Conservation (phyloP, 2,329 filamentous ascomycete species). For the Fusarium staphyleae region DNA sequence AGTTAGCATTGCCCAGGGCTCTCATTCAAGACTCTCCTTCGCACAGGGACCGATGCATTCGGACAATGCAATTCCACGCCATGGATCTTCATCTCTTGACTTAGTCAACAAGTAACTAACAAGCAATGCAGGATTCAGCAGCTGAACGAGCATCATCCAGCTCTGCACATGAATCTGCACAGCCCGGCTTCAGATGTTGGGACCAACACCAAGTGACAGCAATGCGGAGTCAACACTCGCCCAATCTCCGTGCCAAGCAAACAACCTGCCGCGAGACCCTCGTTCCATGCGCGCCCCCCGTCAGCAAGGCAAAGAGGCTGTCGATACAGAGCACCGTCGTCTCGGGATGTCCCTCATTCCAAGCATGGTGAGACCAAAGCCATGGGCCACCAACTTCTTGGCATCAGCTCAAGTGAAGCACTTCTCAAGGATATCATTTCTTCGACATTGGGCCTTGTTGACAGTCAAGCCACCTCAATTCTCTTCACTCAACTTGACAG, state of each 20-base stretch:
- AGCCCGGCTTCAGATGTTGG: slow-evolving; percentile 1
- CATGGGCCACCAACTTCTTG: slow-evolving; percentile 5
- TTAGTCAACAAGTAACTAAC: background rate
- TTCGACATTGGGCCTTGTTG: background rate
- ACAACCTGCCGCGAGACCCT: background rate
- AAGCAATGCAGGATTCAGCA: background rate
- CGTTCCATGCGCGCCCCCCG: background rate
- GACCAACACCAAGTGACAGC: slow-evolving; percentile 12
- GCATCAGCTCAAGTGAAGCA: background rate
- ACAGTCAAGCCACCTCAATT: background rate
- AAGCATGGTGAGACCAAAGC: background rate
- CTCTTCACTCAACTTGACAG: background rate
- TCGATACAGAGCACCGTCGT: background rate
- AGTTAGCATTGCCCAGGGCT: too few species aligned
- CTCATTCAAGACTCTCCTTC: background rate
- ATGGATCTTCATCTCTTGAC: too few species aligned
- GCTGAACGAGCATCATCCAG: background rate
- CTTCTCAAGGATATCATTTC: background rate
- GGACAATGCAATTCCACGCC: background rate
- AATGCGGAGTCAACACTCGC: slow-evolving; percentile 13
- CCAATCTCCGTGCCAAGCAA: slow-evolving; percentile 5
- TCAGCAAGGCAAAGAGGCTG: slow-evolving; percentile 3
- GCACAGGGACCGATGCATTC: background rate
- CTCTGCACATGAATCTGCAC: slow-evolving; percentile 19
- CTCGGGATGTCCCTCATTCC: slow-evolving; percentile 2